Evolutionary conservation across 2,329 filamentous ascomycete species (phyloP).

Genomic region (Curvularia eragrostidis): DNA sequence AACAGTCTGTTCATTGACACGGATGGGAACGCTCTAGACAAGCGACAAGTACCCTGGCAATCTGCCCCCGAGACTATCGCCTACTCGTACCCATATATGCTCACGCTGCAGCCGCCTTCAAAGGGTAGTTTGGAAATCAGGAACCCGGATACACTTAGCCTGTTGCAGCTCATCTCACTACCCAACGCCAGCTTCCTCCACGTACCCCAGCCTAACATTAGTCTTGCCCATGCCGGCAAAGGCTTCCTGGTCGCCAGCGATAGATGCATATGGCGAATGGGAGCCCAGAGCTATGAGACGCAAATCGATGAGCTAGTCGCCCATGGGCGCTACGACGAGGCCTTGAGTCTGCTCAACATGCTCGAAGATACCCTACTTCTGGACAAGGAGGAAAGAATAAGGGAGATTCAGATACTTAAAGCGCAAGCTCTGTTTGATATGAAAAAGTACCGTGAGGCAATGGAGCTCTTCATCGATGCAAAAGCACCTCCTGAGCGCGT

Average conservation of each 20-base stretch:
- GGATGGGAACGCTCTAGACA: constrained; percentile 80
- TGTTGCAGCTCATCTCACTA: constrained; percentile 83
- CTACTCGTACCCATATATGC: constrained; percentile 95
- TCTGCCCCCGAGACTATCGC: constrained; percentile 87
- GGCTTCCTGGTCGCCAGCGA: constrained; percentile 95
- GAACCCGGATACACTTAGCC: constrained; percentile 88
- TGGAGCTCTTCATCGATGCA: constrained; percentile 91
- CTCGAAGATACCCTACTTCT: constrained; percentile 89
- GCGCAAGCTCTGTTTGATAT: constrained; percentile 83
- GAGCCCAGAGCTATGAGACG: constrained; percentile 85
- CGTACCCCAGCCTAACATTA: constrained; percentile 90
- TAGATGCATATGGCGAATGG: constrained; percentile 94
- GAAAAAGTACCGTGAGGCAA: constrained; percentile 80
- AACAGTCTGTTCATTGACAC: constrained; percentile 92
- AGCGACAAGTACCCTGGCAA: constrained; percentile 90
- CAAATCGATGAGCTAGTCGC: constrained; percentile 85
- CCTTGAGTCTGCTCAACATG: constrained; percentile 85
- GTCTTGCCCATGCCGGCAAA: constrained; percentile 94
- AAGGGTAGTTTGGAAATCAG: constrained; percentile 89
- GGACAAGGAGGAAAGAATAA: constrained; percentile 79
- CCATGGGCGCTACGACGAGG: constrained; percentile 81
- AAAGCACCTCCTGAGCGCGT: constrained; percentile 89
- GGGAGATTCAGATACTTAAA: constrained; percentile 90
- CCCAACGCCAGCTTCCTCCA: constrained; percentile 85
- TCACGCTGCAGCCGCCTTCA: constrained; percentile 81